Percentiles rank a stretch among this genome's conserved stretches.
Evolutionary conservation across 208 protist species (phyloP).

Genomic region (Leptomonas seymouri): DNA sequence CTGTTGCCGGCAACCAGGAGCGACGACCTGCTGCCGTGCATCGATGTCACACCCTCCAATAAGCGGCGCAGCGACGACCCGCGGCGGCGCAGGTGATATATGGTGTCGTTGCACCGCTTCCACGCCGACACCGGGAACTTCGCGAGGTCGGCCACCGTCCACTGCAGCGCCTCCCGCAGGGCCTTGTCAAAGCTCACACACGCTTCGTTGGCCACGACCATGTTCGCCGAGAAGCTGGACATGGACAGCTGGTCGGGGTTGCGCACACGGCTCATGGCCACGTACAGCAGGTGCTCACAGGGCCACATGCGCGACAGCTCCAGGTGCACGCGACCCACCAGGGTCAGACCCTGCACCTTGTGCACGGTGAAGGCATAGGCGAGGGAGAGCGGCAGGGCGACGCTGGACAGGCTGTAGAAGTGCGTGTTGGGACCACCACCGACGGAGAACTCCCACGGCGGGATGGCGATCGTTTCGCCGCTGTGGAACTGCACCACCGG

Average conservation of each 20-base stretch:
- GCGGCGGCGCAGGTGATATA: slow-evolving; percentile 78
- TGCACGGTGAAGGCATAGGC: slow-evolving; percentile 92
- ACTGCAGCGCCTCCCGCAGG: slow-evolving; percentile 37
- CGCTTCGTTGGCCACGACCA: slow-evolving; percentile 80
- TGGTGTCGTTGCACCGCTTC: slow-evolving; percentile 88
- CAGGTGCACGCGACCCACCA: slow-evolving; percentile 86
- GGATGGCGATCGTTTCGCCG: slow-evolving; percentile 73
- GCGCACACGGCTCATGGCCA: slow-evolving; percentile 88
- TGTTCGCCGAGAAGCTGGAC: slow-evolving; percentile 66
- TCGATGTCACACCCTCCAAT: slow-evolving; percentile 42
- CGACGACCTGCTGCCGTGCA: slow-evolving; percentile 17
- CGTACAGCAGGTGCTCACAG: slow-evolving; percentile 88
- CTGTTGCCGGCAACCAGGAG: slow-evolving; percentile 17
- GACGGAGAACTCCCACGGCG: slow-evolving; percentile 85
- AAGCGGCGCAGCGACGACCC: slow-evolving; percentile 67
- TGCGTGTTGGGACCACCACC: slow-evolving; percentile 73
- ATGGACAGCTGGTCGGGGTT: slow-evolving; percentile 91
- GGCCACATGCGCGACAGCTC: slow-evolving; percentile 91
- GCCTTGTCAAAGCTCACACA: slow-evolving; percentile 80
- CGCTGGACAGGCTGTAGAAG: slow-evolving; percentile 79
- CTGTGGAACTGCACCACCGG: slow-evolving; percentile 89
- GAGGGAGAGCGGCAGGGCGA: slow-evolving; percentile 77
- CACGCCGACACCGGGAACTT: slow-evolving; percentile 78
- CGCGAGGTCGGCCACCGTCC: slow-evolving; percentile 44
- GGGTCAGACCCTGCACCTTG: slow-evolving; percentile 88